Evolutionary conservation across 805 yeast genomes (phyloP), one percentile per base, ranked within the genome.

Genomic region (Saccharomycopsis capsularis): DNA sequence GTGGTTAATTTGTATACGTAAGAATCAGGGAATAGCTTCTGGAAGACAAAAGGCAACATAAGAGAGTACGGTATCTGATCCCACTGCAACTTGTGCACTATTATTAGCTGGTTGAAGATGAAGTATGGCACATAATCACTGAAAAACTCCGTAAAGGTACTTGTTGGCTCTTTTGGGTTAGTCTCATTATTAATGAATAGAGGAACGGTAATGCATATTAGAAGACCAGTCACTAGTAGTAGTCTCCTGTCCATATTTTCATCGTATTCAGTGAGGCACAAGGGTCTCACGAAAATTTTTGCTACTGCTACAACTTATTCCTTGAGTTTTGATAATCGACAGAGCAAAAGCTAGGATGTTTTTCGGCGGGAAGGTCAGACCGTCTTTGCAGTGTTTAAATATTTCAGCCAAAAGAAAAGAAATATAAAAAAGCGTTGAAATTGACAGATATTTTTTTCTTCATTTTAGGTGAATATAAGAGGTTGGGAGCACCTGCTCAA

Each of bases 1-100:
- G 18, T 34, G 6, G 19, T 9, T 6, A 34, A 34, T n/a, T 32
- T 21, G 18, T 34, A 42, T 13, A 42, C 22, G n/a, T 30, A 42
- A 22, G 24, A 22, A 2, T 42, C 39, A 32, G 45, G 45, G 21
- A 32, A 42, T 15, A 42, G 24, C n/a, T 34, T n/a, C 19, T 44
- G 47, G 21, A 25, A 44, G 4, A 44, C 19, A 2, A 23, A 24
- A 16, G 47, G 13, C 15, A 44, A 36, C 13, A 37, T n/a, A 24
- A 36, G 4, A 13, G 27, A 34, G 24, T 44, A 44, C n/a, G 41
- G 41, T 6, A 36, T 2, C 34, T 44, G 35, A 16, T 35, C 38
- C n/a, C 5, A 19, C 7, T 13, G 38, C 6, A 35, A 35, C 38
- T 6, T 35, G 5, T 6, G 15, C 11, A 15, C 5, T 13, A 35